Evolutionary conservation across 176 grass and related monocot genomes (phyloP), one percentile per base, ranked within the genome.

Genomic region (Rhynchospora pubera): DNA sequence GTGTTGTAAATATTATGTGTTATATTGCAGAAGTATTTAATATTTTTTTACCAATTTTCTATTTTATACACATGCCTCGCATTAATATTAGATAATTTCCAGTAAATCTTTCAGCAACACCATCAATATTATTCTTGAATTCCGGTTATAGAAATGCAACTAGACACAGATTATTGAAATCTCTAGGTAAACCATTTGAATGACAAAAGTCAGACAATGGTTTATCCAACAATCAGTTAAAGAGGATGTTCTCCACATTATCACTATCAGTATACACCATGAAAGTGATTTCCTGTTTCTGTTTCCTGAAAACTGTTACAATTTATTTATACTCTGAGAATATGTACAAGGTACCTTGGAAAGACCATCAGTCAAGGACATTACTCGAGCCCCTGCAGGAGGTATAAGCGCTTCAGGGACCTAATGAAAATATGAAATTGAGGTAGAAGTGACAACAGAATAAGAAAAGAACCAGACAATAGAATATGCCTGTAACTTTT

Each of bases 371-470:
- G 92, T 94, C 63, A 98, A 75, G 62, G 96, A 94, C 96, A 94
- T 98, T 72, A 98, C 87, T 67, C 96, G 88, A 43, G 96, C 96
- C 47, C 96, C 96, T 55, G 92, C 85, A 67, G 92, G 95, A 79
- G 95, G 92, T 84, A 98, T 90, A 82, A 98, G 84, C n/a, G 88
- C 95, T 87, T 98, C 95, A 71, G 95, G 95, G 84, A 94, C 91
- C 94, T 97, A 90, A 89, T 85, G 23, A 39, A 82, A 62, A 21
- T 60, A 89, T 48, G n/a, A 75, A 75, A 75, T 75, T 28, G 22
- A 75, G 19, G 71, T 21, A 75, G 45, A 61, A 53, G 46, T 53
- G 47, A 75, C 21, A 13, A 75, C 51, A 2, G 4, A 52, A 75
- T 46, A 75, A 74, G 3, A 74, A 13, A 55, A 15, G 70, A 87